Conservation (phyloP, 2,329 filamentous ascomycete species). For the Penicillium verrucosum region DNA sequence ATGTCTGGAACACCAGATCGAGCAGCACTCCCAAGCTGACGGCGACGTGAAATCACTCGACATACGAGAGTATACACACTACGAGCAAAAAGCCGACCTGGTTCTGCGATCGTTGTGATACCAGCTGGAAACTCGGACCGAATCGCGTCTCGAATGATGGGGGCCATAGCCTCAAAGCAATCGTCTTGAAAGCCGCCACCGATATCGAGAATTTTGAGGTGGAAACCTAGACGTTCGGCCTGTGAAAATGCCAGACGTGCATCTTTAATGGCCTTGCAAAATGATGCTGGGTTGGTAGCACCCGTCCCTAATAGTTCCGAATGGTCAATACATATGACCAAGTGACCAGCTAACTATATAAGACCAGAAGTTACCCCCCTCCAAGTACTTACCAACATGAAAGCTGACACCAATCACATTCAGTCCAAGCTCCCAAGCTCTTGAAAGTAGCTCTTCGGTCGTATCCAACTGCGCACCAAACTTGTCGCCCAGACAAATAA, state of each 20-base stretch:
- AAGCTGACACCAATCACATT: constrained; percentile 30
- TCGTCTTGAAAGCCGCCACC: constrained; percentile 27
- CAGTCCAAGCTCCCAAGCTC: constrained; percentile 23
- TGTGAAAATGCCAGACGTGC: constrained; percentile 17
- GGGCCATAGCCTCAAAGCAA: constrained; percentile 22
- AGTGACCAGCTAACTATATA: neutral
- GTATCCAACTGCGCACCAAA: constrained; percentile 25
- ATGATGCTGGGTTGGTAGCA: constrained; percentile 17
- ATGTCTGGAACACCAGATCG: constrained; percentile 18
- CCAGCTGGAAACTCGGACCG: constrained; percentile 7
- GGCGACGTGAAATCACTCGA: constrained; percentile 22
- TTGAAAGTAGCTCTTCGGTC: constrained; percentile 13
- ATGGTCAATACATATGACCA: neutral
- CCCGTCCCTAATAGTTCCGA: constrained; percentile 10
- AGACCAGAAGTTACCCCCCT: neutral
- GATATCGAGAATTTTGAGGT: constrained; percentile 23
- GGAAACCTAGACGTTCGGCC: constrained; percentile 14
- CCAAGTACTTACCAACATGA: constrained; percentile 25
- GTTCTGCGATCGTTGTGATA: constrained; percentile 24
- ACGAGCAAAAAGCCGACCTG: constrained; percentile 25
- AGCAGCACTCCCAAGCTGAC: constrained; percentile 6
- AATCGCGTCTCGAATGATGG: constrained; percentile 9
- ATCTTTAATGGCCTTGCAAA: constrained; percentile 17
- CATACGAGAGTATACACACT: constrained; percentile 23
- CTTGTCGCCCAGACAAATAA: constrained; percentile 17